Evolutionary conservation across 1,284 basidiomycete genomes (phyloP).

Genomic region (Pascua sp.): DNA sequence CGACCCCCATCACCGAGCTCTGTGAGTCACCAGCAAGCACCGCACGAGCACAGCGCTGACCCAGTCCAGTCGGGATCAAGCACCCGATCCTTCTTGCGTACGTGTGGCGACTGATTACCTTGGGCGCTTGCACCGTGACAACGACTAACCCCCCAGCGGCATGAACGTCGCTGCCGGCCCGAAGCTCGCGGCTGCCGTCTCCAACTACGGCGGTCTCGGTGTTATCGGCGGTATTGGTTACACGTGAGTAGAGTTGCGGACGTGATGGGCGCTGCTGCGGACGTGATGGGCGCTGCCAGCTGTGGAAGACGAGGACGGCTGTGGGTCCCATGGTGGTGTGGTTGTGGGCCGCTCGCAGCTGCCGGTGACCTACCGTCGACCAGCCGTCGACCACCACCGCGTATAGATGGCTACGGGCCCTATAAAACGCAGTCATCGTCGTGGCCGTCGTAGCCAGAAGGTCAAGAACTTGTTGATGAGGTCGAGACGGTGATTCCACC

Average conservation of each 20-base stretch:
- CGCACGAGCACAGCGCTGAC: neutral
- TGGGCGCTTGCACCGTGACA: neutral
- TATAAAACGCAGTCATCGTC: too few relatives aligned
- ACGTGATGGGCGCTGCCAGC: neutral
- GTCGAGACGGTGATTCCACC: too few relatives aligned
- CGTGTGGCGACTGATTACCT: slow-evolving; percentile 8
- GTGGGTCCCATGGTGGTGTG: too few relatives aligned
- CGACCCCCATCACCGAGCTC: slow-evolving; percentile 73
- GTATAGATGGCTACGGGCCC: too few relatives aligned
- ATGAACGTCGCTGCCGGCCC: slow-evolving; percentile 87
- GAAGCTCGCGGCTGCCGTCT: slow-evolving; percentile 69
- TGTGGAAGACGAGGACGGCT: neutral
- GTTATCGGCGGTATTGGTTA: slow-evolving; percentile 81
- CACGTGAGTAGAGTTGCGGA: slow-evolving; percentile 55
- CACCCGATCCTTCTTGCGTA: slow-evolving; percentile 79
- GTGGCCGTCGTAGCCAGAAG: too few relatives aligned
- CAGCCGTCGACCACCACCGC: too few relatives aligned
- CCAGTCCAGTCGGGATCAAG: slow-evolving; percentile 62
- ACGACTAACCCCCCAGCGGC: slow-evolving; percentile 31
- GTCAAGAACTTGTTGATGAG: too few relatives aligned
- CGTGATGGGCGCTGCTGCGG: neutral
- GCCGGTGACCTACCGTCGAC: too few relatives aligned
- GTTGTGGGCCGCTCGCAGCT: too few relatives aligned
- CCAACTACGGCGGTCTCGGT: slow-evolving; percentile 77
- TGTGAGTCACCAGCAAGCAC: slow-evolving; percentile 41